Evolutionary conservation across 352 stramenopile genomes (phyloP), one percentile per base, ranked within the genome.

Genomic region (Pythium phragmiticola): DNA sequence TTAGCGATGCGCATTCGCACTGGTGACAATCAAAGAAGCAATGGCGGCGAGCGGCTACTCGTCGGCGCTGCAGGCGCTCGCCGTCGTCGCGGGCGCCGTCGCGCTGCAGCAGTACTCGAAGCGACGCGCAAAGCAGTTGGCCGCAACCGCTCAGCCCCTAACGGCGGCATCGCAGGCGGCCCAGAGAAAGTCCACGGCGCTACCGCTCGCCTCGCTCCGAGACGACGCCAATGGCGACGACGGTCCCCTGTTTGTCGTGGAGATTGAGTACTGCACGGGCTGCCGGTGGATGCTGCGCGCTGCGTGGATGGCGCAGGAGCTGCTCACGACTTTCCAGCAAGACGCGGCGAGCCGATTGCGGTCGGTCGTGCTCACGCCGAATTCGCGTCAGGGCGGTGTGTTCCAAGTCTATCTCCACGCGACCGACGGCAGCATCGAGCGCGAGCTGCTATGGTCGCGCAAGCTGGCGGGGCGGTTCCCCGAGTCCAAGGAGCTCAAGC

Each of bases 241-340:
- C 37, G 56, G 48, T 8, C 65, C 78, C 54, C 65, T 66, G 9
- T 90, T 74, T 52, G 72, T 87, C 17, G 78, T 94, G n/a, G 82
- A 94, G 71, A 98, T 98, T 60, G 78, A 90, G 59, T 98, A 98
- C 74, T 98, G 92, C 68, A 94, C 84, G 14, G 86, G 88, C 45
- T 98, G 90, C 45, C 82, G 80, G 58, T 98, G 91, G 89, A 84
- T 97, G 74, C 76, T 98, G 34, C 85, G 92, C 45, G 79, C 84
- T 11, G 84, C 78, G 47, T 98, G 90, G 78, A 84, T 97, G 66
- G 90, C 82, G 23, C 89, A 97, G 63, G 94, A 98, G 73, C 74
- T 98, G 34, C 77, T 98, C 34, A 96, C 80, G 37, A 98, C 92
- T 19, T 98, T 98, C 81, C 75, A 96, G 66, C 68, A 78, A 51